These are phyloP conservation scores for Heimioporus sp. DNA, from an alignment of 768 basidiomycete species.

Conservation along the genomic window DNA sequence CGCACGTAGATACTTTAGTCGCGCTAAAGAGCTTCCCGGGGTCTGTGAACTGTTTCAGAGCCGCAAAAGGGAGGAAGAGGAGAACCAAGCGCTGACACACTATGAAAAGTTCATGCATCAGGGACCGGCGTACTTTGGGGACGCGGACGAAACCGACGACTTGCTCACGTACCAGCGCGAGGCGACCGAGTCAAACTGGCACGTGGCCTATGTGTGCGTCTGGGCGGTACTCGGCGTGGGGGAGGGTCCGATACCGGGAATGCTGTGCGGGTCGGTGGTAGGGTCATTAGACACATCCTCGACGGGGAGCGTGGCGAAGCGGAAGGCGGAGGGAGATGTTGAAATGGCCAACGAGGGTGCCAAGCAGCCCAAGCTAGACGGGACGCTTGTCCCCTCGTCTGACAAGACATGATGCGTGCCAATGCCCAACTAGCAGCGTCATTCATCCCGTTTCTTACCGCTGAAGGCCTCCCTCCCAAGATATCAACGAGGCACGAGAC, in stretches of 20 bases:
- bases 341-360: slow-evolving; percentile 32
- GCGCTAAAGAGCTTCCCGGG: slow-evolving; percentile 93
- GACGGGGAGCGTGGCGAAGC: slow-evolving; percentile 39
- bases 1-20: slow-evolving; percentile 87
- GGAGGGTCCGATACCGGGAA: slow-evolving; percentile 50
- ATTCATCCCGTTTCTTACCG: slow-evolving; percentile 69
- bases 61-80: slow-evolving; percentile 84
- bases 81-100: slow-evolving; percentile 68
- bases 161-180: slow-evolving; percentile 69
- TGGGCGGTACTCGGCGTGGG: slow-evolving; percentile 51
- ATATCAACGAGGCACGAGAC: slow-evolving; percentile 76
- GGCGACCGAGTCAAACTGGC: slow-evolving; percentile 75
- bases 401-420: slow-evolving; percentile 19
- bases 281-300: slow-evolving; percentile 16
- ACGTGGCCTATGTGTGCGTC: slow-evolving; percentile 55
- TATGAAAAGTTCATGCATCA: slow-evolving; percentile 90
- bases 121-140: slow-evolving; percentile 88
- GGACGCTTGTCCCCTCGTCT: not conserved
- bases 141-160: slow-evolving; percentile 75
- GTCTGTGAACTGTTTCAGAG: slow-evolving; percentile 93
- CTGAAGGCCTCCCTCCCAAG: slow-evolving; percentile 69
- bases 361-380: slow-evolving; percentile 13
- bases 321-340: slow-evolving; percentile 51
- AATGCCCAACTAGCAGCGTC: slow-evolving; percentile 61
- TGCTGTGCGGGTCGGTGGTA: too few species aligned